Conservation (phyloP, 1,284 basidiomycete species). For the Apiotrichum veenhuisii region DNA sequence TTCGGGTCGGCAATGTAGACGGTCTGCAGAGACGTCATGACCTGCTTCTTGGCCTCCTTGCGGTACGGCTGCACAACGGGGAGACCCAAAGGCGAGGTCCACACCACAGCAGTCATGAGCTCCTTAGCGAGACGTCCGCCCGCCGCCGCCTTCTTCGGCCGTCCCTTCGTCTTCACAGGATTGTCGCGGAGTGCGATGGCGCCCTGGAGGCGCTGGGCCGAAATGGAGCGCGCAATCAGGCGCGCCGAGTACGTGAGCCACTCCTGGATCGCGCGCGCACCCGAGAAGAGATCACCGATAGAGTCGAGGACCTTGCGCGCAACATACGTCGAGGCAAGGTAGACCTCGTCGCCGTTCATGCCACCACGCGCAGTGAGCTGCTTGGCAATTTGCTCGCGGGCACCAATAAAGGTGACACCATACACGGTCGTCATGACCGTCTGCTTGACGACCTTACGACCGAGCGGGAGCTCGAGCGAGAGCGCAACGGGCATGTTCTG, state of each 20-base stretch:
- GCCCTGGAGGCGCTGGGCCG: conserved; percentile 63
- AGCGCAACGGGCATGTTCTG: conserved; percentile 59
- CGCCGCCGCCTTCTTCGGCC: neutral
- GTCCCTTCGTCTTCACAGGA: neutral
- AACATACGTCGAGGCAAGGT: conserved; percentile 74
- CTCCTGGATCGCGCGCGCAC: conserved; percentile 84
- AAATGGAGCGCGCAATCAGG: conserved; percentile 83
- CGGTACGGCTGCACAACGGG: conserved; percentile 97
- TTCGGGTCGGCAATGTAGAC: conserved; percentile 93
- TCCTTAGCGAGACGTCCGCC: conserved; percentile 64
- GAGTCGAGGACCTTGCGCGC: conserved; percentile 73
- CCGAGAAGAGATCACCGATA: conserved; percentile 89
- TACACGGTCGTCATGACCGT: conserved; percentile 99
- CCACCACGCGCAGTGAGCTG: conserved; percentile 78
- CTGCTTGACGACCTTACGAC: conserved; percentile 97
- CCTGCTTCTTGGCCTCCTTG: conserved; percentile 70
- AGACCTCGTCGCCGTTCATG: conserved; percentile 68
- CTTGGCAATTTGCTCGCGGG: conserved; percentile 88
- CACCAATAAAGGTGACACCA: conserved; percentile 90
- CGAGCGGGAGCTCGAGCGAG: conserved; percentile 72
- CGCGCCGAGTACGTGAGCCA: conserved; percentile 84
- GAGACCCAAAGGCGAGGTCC: conserved; percentile 91
- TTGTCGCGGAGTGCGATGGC: neutral
- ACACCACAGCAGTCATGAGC: conserved; percentile 93
- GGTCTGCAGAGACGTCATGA: conserved; percentile 80